These are phyloP conservation scores for Aspergillus candidus DNA, from an alignment of 2,329 filamentous ascomycete genomes.

Conservation along the genomic window DNA sequence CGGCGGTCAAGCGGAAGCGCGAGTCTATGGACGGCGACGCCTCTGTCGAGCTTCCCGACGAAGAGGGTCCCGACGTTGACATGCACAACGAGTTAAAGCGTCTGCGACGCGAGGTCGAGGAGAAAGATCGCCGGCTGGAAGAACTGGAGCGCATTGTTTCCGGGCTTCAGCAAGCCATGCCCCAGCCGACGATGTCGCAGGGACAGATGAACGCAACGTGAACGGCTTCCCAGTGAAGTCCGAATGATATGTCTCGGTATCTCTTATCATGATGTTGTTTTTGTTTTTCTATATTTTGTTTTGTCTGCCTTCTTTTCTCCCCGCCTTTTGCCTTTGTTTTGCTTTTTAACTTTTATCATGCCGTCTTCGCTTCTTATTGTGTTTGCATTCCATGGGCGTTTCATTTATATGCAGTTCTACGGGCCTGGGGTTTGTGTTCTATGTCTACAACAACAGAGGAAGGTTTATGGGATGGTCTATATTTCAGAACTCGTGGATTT, in stretches of 20 bases:
- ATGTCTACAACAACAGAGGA: constrained; percentile 16
- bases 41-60: constrained; percentile 23
- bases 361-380: constrained; percentile 10
- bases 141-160: constrained; percentile 37
- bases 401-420: constrained; percentile 13
- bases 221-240: not conserved
- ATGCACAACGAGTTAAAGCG: constrained; percentile 62
- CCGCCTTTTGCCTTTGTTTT: constrained; percentile 7
- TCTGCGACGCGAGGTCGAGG: constrained; percentile 59
- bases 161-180: constrained; percentile 32
- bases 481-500: constrained; percentile 18
- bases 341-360: not conserved
- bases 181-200: constrained; percentile 22
- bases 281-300: not conserved
- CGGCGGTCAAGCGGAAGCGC: constrained; percentile 31
- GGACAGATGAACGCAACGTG: constrained; percentile 7
- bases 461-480: constrained; percentile 20
- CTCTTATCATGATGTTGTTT: constrained; percentile 4
- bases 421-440: constrained; percentile 16
- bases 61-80: constrained; percentile 37
- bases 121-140: constrained; percentile 43
- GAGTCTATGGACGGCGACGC: constrained; percentile 26
- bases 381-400: constrained; percentile 33
- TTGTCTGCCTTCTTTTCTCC: constrained; percentile 11
- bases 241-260: not conserved